These are phyloP conservation scores for Bombardia bombarda DNA, from an alignment of 495 filamentous ascomycete genomes.

Conservation along the genomic window DNA sequence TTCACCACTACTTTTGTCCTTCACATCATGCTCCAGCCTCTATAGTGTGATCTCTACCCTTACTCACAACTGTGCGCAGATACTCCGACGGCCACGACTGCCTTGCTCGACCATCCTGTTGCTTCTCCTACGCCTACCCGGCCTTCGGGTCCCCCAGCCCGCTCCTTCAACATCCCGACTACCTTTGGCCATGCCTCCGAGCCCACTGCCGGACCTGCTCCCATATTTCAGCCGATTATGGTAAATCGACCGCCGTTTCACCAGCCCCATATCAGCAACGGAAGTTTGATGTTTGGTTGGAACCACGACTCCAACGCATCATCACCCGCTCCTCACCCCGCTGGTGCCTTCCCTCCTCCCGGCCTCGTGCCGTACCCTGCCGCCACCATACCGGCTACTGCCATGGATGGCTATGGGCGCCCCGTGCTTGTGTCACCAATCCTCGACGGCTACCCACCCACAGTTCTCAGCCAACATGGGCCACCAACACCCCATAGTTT, in stretches of 20 bases:
- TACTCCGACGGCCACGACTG: conserved; percentile 6
- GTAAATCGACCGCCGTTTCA: conserved; percentile 16
- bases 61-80: conserved; percentile 10
- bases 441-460: conserved; percentile 29
- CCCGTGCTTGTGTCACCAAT: conserved; percentile 25
- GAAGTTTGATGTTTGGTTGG: conserved; percentile 35
- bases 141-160: conserved; percentile 2
- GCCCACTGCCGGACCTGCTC: background rate
- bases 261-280: conserved; percentile 34
- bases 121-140: conserved; percentile 7
- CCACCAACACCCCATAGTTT: conserved; percentile 46
- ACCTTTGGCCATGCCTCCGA: background rate
- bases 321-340: conserved; percentile 36
- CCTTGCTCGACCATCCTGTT: background rate
- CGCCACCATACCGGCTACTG: conserved; percentile 23
- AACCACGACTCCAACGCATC: conserved; percentile 39
- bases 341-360: conserved; percentile 27
- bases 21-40: too few relatives aligned
- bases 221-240: conserved; percentile 7
- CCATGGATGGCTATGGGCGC: conserved; percentile 27
- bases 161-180: conserved; percentile 2
- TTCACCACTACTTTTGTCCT: too few relatives aligned
- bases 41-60: too few relatives aligned
- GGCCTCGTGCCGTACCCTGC: conserved; percentile 22
- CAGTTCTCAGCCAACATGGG: conserved; percentile 29